Conservation (phyloP, 495 filamentous ascomycete genomes). For the Tuber indicum region DNA sequence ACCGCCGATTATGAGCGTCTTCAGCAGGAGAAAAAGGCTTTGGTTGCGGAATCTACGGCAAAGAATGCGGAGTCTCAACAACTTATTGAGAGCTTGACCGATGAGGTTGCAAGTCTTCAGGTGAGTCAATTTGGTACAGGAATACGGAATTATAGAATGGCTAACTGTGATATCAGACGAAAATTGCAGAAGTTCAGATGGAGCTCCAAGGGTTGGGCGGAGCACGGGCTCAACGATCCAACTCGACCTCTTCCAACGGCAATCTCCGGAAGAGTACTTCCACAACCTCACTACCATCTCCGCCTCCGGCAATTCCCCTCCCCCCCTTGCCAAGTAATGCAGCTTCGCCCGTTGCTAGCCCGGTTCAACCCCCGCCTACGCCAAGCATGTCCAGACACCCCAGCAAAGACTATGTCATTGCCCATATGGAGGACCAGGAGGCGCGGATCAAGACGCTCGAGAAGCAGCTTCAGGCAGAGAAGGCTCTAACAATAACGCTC, state of each 20-base stretch:
- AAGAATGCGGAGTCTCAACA: slow-evolving; percentile 52
- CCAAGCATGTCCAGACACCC: slow-evolving; percentile 51
- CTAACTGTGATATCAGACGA: slow-evolving; percentile 50
- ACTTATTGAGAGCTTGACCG: slow-evolving; percentile 55
- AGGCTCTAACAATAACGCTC: slow-evolving; percentile 86
- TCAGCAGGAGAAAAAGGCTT: slow-evolving; percentile 60
- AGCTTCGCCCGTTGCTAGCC: slow-evolving; percentile 48
- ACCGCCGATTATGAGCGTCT: slow-evolving; percentile 50
- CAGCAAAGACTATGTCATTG: slow-evolving; percentile 67
- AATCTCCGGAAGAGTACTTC: slow-evolving; percentile 76
- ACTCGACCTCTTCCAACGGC: slow-evolving; percentile 59
- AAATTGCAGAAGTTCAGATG: slow-evolving; percentile 52
- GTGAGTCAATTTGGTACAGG: slow-evolving; percentile 47
- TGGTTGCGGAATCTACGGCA: slow-evolving; percentile 54
- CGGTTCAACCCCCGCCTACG: slow-evolving; percentile 46
- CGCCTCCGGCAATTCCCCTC: slow-evolving; percentile 83
- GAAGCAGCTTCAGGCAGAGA: slow-evolving; percentile 92
- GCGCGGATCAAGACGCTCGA: slow-evolving; percentile 90
- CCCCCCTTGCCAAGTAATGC: slow-evolving; percentile 68
- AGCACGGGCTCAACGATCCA: slow-evolving; percentile 60
- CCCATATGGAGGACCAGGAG: slow-evolving; percentile 86
- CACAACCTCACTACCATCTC: slow-evolving; percentile 77
- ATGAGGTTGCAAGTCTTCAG: slow-evolving; percentile 60
- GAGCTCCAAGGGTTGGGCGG: slow-evolving; percentile 41
- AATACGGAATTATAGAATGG: neutral